phyloP scores from a whole-genome alignment of 73 alveolate species.

The Urostyla sp. region DNA sequence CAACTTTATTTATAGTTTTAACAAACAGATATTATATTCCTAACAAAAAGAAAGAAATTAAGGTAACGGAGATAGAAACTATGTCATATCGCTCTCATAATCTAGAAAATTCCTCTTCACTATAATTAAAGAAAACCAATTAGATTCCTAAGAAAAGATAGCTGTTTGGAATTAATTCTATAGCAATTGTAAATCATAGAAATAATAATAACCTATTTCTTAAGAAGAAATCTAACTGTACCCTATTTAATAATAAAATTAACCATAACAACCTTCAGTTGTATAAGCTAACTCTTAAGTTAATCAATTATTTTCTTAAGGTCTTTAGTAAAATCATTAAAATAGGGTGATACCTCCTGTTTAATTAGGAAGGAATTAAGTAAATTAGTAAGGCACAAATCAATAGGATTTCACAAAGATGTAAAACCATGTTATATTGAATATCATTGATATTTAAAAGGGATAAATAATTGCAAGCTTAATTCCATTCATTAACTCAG shows the following conservation, averaged over 20 bases:
- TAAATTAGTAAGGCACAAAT: background rate
- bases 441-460: constrained; percentile 41
- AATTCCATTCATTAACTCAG: background rate
- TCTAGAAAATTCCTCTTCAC: constrained; percentile 47
- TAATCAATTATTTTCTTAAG: background rate
- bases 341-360: background rate
- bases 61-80: background rate
- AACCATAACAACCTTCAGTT: background rate
- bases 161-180: too few species aligned
- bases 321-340: background rate
- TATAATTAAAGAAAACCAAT: constrained; percentile 24
- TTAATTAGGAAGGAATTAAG: background rate
- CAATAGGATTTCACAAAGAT: too few species aligned
- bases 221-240: too few species aligned
- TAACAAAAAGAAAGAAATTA: constrained; percentile 34
- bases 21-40: background rate
- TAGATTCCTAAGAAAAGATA: too few species aligned
- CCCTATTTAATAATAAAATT: too few species aligned
- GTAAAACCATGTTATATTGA: constrained; percentile 30
- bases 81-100: constrained; percentile 33
- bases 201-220: too few species aligned
- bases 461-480: constrained; percentile 17
- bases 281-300: background rate
- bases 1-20: constrained; percentile 5
- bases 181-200: too few species aligned